A percentile compares a stretch with the other conserved stretches of the same genome.
Conservation (phyloP, 2,329 filamentous ascomycete species). For the Hymenoscyphus occultus region DNA sequence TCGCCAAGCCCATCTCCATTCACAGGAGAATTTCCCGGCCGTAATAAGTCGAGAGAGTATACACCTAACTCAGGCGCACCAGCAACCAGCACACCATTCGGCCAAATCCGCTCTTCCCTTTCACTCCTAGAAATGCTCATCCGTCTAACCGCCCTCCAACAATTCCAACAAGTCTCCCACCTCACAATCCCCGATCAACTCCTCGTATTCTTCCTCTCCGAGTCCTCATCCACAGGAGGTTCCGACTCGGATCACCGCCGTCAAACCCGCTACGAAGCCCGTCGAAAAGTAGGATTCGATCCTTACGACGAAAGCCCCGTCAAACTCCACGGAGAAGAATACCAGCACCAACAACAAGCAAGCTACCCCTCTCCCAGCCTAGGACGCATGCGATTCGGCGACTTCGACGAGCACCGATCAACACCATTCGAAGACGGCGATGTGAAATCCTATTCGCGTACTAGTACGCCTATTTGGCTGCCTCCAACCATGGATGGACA, state of each 20-base stretch:
- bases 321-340: slow-evolving; percentile 61
- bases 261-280: slow-evolving; percentile 56
- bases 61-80: neutral
- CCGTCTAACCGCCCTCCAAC: slow-evolving; percentile 67
- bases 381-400: slow-evolving; percentile 24
- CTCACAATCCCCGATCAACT: slow-evolving; percentile 70
- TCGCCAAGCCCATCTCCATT: neutral
- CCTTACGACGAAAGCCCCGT: slow-evolving; percentile 70
- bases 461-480: slow-evolving; percentile 5
- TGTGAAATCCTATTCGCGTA: neutral
- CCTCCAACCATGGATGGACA: slow-evolving; percentile 18
- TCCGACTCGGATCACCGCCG: slow-evolving; percentile 59
- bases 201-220: slow-evolving; percentile 70
- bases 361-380: neutral
- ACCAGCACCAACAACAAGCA: slow-evolving; percentile 46
- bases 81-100: slow-evolving; percentile 38
- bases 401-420: slow-evolving; percentile 18
- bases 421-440: slow-evolving; percentile 26
- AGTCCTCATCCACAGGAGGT: slow-evolving; percentile 63
- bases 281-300: slow-evolving; percentile 64
- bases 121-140: slow-evolving; percentile 72
- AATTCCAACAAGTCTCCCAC: slow-evolving; percentile 71
- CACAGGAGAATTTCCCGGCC: neutral
- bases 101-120: slow-evolving; percentile 60
- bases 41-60: neutral